Conservation (phyloP, 2,329 filamentous ascomycete species). For the Cladosporium austrohemisphaericum region DNA sequence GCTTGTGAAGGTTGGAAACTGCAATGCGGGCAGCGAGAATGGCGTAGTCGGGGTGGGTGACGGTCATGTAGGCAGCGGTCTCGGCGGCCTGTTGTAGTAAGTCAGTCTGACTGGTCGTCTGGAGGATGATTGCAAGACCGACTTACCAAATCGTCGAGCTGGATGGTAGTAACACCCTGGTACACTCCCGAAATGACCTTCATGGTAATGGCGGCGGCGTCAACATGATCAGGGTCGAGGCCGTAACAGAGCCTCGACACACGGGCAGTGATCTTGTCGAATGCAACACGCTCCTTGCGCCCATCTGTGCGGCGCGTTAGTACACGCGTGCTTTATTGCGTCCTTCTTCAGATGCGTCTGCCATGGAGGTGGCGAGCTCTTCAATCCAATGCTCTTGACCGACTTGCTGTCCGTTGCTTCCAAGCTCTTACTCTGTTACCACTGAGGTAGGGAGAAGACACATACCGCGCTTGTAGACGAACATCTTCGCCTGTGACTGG, state of each 20-base stretch:
- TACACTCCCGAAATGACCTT: conserved; percentile 99
- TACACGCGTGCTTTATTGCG: no score
- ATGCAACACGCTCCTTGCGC: conserved; percentile 99
- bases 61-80: conserved; percentile 99
- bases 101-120: conserved; percentile 7
- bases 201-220: conserved; percentile 96
- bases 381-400: no score
- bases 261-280: conserved; percentile 99
- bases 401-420: neutral
- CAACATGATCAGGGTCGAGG: conserved; percentile 90
- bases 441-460: conserved; percentile 11
- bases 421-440: neutral
- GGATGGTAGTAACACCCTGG: conserved; percentile 92
- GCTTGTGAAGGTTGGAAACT: conserved; percentile 99
- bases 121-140: neutral
- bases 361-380: neutral
- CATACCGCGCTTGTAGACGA: conserved; percentile 61
- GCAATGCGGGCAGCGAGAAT: conserved; percentile 97
- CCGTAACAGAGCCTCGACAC: conserved; percentile 97
- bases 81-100: conserved; percentile 72
- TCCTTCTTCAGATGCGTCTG: no score
- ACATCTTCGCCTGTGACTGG: conserved; percentile 45
- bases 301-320: conserved; percentile 65
- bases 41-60: conserved; percentile 97
- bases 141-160: conserved; percentile 91